Percentiles rank a stretch among this genome's conserved stretches.
These are phyloP conservation scores for Fonsecaea monophora DNA, from an alignment of 2,329 filamentous ascomycete genomes.

Conservation along the genomic window DNA sequence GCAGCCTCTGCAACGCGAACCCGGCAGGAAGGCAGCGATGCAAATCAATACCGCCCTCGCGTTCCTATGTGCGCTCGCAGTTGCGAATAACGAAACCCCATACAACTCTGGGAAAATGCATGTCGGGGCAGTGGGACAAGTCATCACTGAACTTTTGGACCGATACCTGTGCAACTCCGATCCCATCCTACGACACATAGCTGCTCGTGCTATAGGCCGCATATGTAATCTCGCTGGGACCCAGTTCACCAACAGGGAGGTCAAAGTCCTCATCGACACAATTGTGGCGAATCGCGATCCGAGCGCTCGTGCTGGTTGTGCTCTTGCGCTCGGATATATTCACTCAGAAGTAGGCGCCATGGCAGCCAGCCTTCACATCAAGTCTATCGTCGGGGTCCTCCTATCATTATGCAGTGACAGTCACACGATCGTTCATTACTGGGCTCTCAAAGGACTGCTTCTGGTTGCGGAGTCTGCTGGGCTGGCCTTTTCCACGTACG, in stretches of 20 bases:
- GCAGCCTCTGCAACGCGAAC: constrained; percentile 79
- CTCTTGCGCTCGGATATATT: constrained; percentile 89
- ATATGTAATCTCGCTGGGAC: constrained; percentile 87
- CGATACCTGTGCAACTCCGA: constrained; percentile 82
- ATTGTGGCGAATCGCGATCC: constrained; percentile 95
- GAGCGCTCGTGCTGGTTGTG: constrained; percentile 89
- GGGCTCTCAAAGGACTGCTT: constrained; percentile 88
- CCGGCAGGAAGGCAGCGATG: constrained; percentile 87
- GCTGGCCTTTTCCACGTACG: constrained; percentile 87
- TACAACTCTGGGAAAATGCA: constrained; percentile 76
- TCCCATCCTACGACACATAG: constrained; percentile 82
- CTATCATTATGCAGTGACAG: constrained; percentile 97
- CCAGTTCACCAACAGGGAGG: constrained; percentile 83
- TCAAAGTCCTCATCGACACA: constrained; percentile 90
- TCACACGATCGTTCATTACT: constrained; percentile 93
- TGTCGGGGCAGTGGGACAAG: constrained; percentile 77
- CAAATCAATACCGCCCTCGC: constrained; percentile 87
- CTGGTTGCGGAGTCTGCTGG: constrained; percentile 90
- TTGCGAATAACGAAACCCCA: constrained; percentile 79
- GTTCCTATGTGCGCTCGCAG: constrained; percentile 78
- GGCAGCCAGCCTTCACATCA: constrained; percentile 94
- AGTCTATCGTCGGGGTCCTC: constrained; percentile 96
- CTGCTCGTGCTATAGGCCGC: constrained; percentile 82
- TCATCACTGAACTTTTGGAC: constrained; percentile 54
- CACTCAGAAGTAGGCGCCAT: constrained; percentile 96